Percentiles rank a stretch among this genome's conserved stretches.
phyloP scores from a whole-genome alignment of 1,284 basidiomycete genomes.

The Pseudozyma flocculosa region DNA sequence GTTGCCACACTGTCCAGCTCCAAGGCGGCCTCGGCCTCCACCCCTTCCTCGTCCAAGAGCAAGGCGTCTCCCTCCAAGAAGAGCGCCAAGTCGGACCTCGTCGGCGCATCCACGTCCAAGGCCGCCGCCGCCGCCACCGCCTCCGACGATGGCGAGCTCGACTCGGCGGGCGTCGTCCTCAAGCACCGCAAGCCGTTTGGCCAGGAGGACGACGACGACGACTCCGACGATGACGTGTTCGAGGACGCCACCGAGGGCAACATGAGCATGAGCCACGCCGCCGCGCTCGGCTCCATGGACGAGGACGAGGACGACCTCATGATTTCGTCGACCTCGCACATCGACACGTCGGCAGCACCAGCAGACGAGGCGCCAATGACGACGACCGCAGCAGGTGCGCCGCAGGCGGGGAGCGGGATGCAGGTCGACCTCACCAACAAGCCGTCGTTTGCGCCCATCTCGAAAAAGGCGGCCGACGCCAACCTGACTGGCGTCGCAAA shows the following conservation, averaged over 20 bases:
- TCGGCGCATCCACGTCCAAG: constrained; percentile 1
- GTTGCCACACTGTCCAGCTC: not conserved
- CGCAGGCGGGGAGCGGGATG: no score
- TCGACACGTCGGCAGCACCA: not conserved
- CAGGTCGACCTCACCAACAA: constrained; percentile 2
- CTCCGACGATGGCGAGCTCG: constrained; percentile 1
- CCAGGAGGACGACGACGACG: constrained; percentile 26
- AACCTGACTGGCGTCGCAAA: constrained; percentile 29
- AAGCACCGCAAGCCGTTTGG: constrained; percentile 39
- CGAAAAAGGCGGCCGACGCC: constrained; percentile 3
- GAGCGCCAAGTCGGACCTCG: constrained; percentile 11
- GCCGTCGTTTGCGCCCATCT: constrained; percentile 20
- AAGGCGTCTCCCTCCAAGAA: constrained; percentile 6
- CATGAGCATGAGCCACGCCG: not conserved
- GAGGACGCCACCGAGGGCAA: constrained; percentile 8
- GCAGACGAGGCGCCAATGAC: not conserved
- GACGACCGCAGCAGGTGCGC: no score
- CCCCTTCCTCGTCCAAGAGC: not conserved
- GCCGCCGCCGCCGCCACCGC: not conserved
- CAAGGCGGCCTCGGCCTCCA: not conserved
- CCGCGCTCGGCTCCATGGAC: constrained; percentile 1
- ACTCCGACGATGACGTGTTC: constrained; percentile 22
- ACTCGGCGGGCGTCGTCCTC: constrained; percentile 1
- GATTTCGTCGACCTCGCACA: constrained; percentile 16
- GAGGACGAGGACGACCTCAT: constrained; percentile 33